These are phyloP conservation scores for Calonectria crousiana DNA, from an alignment of 2,329 filamentous ascomycete genomes.

Conservation along the genomic window DNA sequence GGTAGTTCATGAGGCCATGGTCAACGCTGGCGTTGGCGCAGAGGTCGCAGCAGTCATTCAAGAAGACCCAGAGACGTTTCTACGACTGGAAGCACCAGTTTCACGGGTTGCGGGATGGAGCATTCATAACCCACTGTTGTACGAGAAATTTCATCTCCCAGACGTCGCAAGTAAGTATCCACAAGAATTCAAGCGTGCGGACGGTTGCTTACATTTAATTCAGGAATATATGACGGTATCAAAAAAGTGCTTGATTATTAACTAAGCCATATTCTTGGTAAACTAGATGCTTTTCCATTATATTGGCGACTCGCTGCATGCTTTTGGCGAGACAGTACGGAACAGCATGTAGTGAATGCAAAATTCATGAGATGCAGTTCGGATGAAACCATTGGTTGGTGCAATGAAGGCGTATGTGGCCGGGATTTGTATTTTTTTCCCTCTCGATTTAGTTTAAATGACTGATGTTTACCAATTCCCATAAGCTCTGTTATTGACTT, in stretches of 20 bases:
- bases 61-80: conserved; percentile 80
- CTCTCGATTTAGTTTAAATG: background rate
- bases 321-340: background rate
- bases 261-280: conserved; percentile 1
- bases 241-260: conserved; percentile 76
- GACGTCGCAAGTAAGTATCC: conserved; percentile 84
- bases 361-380: background rate
- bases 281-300: background rate
- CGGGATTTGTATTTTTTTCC: background rate
- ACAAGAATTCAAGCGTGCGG: background rate
- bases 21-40: conserved; percentile 89
- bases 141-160: conserved; percentile 84
- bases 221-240: conserved; percentile 79
- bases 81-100: conserved; percentile 87
- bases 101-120: conserved; percentile 90
- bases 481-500: background rate
- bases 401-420: background rate
- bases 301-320: background rate
- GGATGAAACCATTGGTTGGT: background rate
- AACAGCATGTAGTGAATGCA: background rate
- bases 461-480: background rate
- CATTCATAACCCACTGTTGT: conserved; percentile 83
- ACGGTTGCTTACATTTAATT: conserved; percentile 20
- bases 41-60: conserved; percentile 92
- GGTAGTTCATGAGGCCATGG: conserved; percentile 92